Percentiles rank a stretch among this genome's conserved stretches.
Evolutionary conservation across 1,284 basidiomycete species (phyloP).

Genomic region (Ganoderma multipileum): DNA sequence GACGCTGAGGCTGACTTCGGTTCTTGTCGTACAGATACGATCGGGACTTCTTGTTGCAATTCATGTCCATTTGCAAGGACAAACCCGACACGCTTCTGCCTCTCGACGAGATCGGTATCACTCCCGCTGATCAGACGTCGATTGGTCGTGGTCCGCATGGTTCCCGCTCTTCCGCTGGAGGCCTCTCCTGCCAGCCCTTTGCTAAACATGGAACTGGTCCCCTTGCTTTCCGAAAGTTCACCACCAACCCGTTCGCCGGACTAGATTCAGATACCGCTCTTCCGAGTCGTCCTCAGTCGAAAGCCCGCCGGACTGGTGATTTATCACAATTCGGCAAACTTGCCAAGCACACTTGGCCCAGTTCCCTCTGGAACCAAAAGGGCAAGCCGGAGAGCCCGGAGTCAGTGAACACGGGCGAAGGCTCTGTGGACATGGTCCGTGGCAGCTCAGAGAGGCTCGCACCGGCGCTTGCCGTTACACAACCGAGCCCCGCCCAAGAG

Average conservation of each 20-base stretch:
- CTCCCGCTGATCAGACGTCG: not conserved
- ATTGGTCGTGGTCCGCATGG: not conserved
- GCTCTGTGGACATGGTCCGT: too few species aligned
- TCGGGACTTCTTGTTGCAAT: slow-evolving; percentile 97
- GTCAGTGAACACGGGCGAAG: too few species aligned
- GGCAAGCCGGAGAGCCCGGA: too few species aligned
- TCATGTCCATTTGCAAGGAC: slow-evolving; percentile 95
- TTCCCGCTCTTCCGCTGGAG: not conserved
- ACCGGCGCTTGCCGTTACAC: not conserved
- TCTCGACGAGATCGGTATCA: slow-evolving; percentile 91
- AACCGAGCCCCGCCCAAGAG: not conserved
- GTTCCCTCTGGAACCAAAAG: too few species aligned
- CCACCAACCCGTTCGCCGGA: not conserved
- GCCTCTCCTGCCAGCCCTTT: not conserved
- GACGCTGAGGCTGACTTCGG: slow-evolving; percentile 4
- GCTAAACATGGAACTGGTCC: not conserved
- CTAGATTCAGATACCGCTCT: not conserved
- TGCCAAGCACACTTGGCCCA: too few species aligned
- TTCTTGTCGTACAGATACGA: slow-evolving; percentile 73
- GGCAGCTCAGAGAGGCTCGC: too few species aligned
- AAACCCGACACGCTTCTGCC: slow-evolving; percentile 91
- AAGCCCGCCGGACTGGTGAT: too few species aligned
- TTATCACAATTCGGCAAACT: too few species aligned
- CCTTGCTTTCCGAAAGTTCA: not conserved
- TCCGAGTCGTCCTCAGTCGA: not conserved